Base-by-base conservation (phyloP, 768 basidiomycete species). In the Boletus insuetus region DNA sequence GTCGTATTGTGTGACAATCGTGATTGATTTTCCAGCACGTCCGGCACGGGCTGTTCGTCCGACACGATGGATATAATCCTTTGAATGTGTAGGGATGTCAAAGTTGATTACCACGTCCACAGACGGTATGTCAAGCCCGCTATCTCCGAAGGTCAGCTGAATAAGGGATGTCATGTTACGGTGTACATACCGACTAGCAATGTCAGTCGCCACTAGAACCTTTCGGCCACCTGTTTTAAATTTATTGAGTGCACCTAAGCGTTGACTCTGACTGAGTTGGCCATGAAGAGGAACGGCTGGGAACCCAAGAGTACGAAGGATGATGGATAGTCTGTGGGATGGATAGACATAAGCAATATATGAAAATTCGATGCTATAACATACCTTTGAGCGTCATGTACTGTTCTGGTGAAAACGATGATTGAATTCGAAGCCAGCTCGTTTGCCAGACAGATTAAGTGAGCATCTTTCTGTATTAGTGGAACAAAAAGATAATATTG, bases 1-100 rank as follows among this genome's bases (percentile, higher is more conserved):
- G 62, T 99, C 97, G 71, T 98, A 99, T 73, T 99, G 97, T 6
- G 96, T 93, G 22, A 98, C 94, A 40, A 99, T 82, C n/a, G 95
- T 97, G 64, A 99, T 90, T 1, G 92, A 87, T 75, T 98, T 98
- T 42, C 97, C 97, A 2, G 94, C 85, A 41, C 97, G 84, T n/a
- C 97, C 97, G 3, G 97, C 97, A 67, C 97, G 89, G 7, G 97
- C 97, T 32, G 97, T 99, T 53, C 97, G 85, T 38, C 97, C 97
- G 11, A 99, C 97, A 42, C 97, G 86, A 69, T 99, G 97, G 47
- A 99, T 97, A 73, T 99, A 99, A 71, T 98, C 97, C 76, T 99
- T 98, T 16, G 95, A 98, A 69, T 98, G 92, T 1, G 92, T 92
- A 2, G 97, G 97, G 59, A 98, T 89, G 71, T 97, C 95, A 70